Evolutionary conservation across 1,284 basidiomycete genomes (phyloP), one percentile per base, ranked within the genome.

Genomic region (Rugosomyces carneus): DNA sequence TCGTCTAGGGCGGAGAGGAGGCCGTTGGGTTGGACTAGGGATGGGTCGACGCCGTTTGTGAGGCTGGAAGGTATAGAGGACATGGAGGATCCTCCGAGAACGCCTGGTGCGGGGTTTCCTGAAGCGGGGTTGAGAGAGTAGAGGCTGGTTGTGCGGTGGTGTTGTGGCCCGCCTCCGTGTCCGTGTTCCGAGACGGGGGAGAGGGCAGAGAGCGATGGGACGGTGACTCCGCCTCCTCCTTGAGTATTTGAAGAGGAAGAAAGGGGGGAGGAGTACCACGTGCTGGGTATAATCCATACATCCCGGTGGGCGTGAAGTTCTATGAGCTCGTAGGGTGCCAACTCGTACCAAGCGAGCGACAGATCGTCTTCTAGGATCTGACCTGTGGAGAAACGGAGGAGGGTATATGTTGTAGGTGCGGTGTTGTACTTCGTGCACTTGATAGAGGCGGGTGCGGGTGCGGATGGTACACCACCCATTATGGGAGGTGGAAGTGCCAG

Each of bases 361-460:
- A 73, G 73, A 23, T 80, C 78, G 57, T 85, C 83, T 53, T 87
- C 80, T 26, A 87, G 69, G 11, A 82, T 62, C 52, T 81, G 72
- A 1, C 81, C 81, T 0, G 81, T 83, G 1, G 81, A 76, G 56
- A 81, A 86, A 1, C 79, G 71, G 13, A 85, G 54, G 19, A 85
- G 68, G 0, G 70, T 68, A 56, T 67, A 70, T 13, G 64, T 58
- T 29, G 59, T 55, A 13, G 69, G 51, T 32, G 55, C 48, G 1
- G 60, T 51, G 44, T 50, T 57, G 35, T 44, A 55, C 8, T 43
- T 45, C n/a, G 41, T 15, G 43, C 37, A 47, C 35, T 37, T 44
- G 15, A 29, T 27, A 13, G 40, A 15, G 3, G 49, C 20, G 9
- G 44, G 34, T 1, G 35, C 18, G 7, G 35, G 35, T 5, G 16